Conservation (phyloP, 768 basidiomycete species). For the Infundibulicybe gibba region DNA sequence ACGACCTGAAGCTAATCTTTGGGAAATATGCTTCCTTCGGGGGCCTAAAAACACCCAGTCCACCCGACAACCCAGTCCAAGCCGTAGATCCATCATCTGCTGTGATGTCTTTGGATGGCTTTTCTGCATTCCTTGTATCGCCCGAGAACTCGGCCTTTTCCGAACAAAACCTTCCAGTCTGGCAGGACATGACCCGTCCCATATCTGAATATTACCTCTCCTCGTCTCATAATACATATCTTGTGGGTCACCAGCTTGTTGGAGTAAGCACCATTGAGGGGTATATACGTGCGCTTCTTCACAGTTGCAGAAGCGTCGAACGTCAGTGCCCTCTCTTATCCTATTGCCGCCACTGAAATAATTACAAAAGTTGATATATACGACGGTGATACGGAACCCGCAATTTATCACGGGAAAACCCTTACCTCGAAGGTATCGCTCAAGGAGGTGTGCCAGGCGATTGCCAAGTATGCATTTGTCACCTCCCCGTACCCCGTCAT, state of each 20-base stretch:
- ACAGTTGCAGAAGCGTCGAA: constrained; percentile 89
- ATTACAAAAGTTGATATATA: constrained; percentile 77
- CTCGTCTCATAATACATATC: constrained; percentile 89
- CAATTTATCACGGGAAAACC: constrained; percentile 88
- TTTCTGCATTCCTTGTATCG: constrained; percentile 80
- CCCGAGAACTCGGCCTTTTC: constrained; percentile 63
- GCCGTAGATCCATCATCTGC: constrained; percentile 6
- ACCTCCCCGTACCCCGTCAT: constrained; percentile 90
- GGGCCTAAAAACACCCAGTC: constrained; percentile 19
- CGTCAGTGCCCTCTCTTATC: constrained; percentile 53
- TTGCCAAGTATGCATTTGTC: constrained; percentile 86
- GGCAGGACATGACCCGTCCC: constrained; percentile 88
- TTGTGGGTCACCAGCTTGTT: constrained; percentile 82
- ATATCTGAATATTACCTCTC: constrained; percentile 87
- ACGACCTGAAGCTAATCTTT: constrained; percentile 34
- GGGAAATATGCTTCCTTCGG: constrained; percentile 28
- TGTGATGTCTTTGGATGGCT: constrained; percentile 55
- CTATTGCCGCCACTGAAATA: background rate
- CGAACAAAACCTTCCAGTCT: constrained; percentile 40
- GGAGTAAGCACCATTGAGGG: constrained; percentile 92
- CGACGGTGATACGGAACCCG: constrained; percentile 81
- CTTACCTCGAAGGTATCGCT: constrained; percentile 80
- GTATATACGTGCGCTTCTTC: constrained; percentile 87
- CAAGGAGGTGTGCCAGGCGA: constrained; percentile 78
- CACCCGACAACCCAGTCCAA: constrained; percentile 6